A percentile compares a stretch with the other conserved stretches of the same genome.
Conservation (phyloP, 352 stramenopile species). For the Vaucheria bursata region DNA sequence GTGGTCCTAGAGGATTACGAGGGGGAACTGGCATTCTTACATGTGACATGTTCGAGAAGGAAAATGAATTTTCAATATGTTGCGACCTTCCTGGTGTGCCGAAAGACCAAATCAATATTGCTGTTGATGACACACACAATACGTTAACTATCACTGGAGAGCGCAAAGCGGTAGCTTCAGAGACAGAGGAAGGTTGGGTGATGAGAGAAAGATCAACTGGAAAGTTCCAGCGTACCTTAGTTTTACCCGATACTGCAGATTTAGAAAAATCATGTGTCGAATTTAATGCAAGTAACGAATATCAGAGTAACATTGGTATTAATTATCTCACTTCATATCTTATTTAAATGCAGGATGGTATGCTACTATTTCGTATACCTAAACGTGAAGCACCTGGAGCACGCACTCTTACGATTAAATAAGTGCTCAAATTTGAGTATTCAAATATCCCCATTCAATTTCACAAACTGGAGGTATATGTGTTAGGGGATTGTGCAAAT, state of each 20-base stretch:
- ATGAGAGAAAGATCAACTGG: background rate
- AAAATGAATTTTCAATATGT: slow-evolving; percentile 1
- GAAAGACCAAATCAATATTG: background rate
- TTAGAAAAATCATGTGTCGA: background rate
- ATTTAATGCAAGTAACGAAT: background rate
- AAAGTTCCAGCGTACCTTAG: background rate
- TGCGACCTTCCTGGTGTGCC: background rate
- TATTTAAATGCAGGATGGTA: slow-evolving; percentile 3
- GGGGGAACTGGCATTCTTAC: background rate
- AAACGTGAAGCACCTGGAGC: background rate
- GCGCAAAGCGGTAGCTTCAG: background rate
- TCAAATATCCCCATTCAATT: background rate
- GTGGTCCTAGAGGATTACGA: background rate
- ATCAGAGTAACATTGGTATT: too few relatives aligned
- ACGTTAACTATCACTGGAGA: background rate
- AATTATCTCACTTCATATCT: too few relatives aligned
- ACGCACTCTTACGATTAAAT: slow-evolving; percentile 5
- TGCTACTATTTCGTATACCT: background rate
- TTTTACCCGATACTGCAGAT: background rate
- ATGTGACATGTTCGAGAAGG: slow-evolving; percentile 4
- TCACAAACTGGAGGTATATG: background rate
- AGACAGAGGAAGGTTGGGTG: background rate
- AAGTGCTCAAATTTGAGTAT: background rate
- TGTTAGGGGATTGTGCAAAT: background rate
- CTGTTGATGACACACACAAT: background rate